Base-by-base conservation (phyloP, 2,329 filamentous ascomycete species). In the Xylaria multiplex region DNA sequence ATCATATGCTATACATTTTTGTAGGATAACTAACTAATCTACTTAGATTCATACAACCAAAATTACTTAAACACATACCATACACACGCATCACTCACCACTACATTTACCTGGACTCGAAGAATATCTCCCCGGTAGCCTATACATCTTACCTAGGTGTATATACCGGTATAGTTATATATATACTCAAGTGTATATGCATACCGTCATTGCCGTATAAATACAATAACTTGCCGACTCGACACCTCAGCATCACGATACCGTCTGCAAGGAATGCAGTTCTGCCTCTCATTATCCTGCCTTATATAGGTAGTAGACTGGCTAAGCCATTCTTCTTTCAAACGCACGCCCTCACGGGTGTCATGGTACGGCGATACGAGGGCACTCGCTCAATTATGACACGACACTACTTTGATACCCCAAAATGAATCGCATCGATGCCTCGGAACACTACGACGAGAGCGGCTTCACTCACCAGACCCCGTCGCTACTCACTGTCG, bases 401-500 rank as follows among this genome's bases (percentile, higher is more conserved):
- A 22, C 30, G 9, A 35, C 24, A n/a, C 30, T 1, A 6, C 22
- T 13, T 22, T 7, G 8, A 19, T 19, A 6, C 55, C 61, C 66
- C 77, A 80, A 70, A 61, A 88, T 88, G 86, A 83, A 84, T 70
- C 79, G 78, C 68, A 82, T 84, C 78, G 86, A 89, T 77, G 84
- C 83, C 72, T 88, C 86, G 59, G 84, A 86, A 65, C 86, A 88
- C 79, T 88, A 88, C 78, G 84, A 87, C 78, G 79, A 82, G 62
- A 81, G 84, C 73, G 81, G 81, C 69, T 81, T 72, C 48, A 68
- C 80, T 58, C 85, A 84, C 62, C 86, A 88, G 69, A 82, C 86
- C 5, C 93, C 96, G 0, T 97, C 95, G 14, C 89, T 99, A 42
- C 88, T 97, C 59, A 91, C 93, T 72, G 90, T 99, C 74, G 86